Evolutionary conservation across 106 monocot species (phyloP), one percentile per base, ranked within the genome.

Genomic region (Vanilla planifolia): DNA sequence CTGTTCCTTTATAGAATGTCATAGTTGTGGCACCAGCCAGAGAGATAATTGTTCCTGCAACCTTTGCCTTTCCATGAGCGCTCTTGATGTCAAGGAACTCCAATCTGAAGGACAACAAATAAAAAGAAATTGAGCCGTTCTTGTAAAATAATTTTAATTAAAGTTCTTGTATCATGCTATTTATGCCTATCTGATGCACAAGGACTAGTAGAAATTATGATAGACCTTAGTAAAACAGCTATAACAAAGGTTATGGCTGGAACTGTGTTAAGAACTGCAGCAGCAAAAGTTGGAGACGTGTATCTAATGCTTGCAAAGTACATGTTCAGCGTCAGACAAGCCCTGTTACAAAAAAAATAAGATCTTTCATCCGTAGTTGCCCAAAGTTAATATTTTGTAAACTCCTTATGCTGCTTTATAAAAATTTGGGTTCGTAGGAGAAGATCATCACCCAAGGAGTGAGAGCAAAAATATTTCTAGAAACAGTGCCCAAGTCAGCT

Each of bases 291-390:
- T 43, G 93, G 82, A 62, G 89, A 89, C 14, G 93, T 93, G 67
- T 68, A 89, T 60, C 59, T 83, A 59, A 93, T 75, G 61, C 93
- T 93, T 30, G 89, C 75, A 42, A 93, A 89, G 69, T 93, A 93
- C 85, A 89, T 85, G 47, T 93, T 93, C 33, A 93, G 73, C 30
- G 89, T 85, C 16, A 93, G 62, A 70, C 93, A 66, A 19, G 79
- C 77, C 64, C 93, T 93, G 89, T 65, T 48, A 11, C 25, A 24
- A 43, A 27, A 33, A 55, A 65, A 25, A 48, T 53, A 21, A 28
- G 44, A 5, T 33, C 20, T 59, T 43, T 35, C 32, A 58, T 50
- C 43, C 15, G 25, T 36, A 22, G 33, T 48, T 33, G 3, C 32
- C 7, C 22, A 40, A 40, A 19, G 10, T 24, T 2, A 6, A 50